These are phyloP conservation scores for Entoloma clypeatum DNA, from an alignment of 1,284 basidiomycete genomes.

Conservation along the genomic window DNA sequence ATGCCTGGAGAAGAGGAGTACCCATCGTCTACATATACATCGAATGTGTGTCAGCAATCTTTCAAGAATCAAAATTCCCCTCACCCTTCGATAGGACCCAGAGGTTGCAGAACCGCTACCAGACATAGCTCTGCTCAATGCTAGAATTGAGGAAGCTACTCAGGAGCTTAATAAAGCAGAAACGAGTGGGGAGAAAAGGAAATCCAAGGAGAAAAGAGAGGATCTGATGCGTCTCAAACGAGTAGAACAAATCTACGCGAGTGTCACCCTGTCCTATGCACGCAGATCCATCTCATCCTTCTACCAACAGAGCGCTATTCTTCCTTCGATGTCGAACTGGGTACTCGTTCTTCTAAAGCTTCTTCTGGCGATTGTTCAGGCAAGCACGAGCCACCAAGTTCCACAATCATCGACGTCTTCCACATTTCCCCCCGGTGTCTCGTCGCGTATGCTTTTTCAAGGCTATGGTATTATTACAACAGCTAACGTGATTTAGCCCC, in stretches of 20 bases:
- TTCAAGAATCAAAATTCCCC: not conserved
- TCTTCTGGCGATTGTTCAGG: slow-evolving; percentile 84
- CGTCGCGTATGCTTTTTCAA: slow-evolving; percentile 57
- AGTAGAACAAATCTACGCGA: slow-evolving; percentile 88
- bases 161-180: slow-evolving; percentile 54
- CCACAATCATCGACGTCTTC: slow-evolving; percentile 61
- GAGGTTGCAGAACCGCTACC: slow-evolving; percentile 59
- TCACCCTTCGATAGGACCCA: slow-evolving; percentile 40
- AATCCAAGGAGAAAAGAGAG: slow-evolving; percentile 64
- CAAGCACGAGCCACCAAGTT: slow-evolving; percentile 54
- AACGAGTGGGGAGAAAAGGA: slow-evolving; percentile 52
- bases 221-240: slow-evolving; percentile 83
- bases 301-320: slow-evolving; percentile 56
- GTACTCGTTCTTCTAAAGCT: slow-evolving; percentile 89
- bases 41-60: slow-evolving; percentile 33
- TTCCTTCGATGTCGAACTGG: slow-evolving; percentile 82
- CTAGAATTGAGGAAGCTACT: slow-evolving; percentile 67
- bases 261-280: slow-evolving; percentile 23
- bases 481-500: slow-evolving; percentile 37
- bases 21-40: slow-evolving; percentile 44
- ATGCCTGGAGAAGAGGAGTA: slow-evolving; percentile 64
- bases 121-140: slow-evolving; percentile 67
- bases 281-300: not conserved
- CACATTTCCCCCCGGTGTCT: slow-evolving; percentile 64
- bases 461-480: not conserved